Evolutionary conservation across 345 rosid genomes (phyloP), one percentile per base, ranked within the genome.

Genomic region (Syzygium grande): DNA sequence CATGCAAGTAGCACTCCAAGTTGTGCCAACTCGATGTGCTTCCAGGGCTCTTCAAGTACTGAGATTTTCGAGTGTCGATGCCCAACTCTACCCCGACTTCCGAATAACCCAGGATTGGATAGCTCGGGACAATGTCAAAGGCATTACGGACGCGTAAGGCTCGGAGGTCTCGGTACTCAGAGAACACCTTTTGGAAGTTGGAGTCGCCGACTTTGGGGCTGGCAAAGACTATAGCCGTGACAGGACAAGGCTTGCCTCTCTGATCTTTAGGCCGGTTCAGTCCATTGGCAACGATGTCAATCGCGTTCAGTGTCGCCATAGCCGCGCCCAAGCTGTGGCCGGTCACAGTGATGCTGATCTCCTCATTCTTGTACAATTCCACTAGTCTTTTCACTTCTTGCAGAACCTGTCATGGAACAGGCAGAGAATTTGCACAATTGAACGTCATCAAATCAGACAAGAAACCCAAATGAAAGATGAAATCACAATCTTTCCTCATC

Each of bases 291-390:
- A 93, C 94, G 7, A 96, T 90, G 91, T 96, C 96, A 3, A 92
- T 21, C 7, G 97, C 96, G 53, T 90, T 94, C 22, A 95, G 88
- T 0, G 98, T 94, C 13, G 95, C 96, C 0, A 94, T 84, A 1
- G 94, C 96, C 5, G 96, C 95, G 3, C 97, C 97, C 87, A 94
- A 88, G 88, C 97, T 93, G 92, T 96, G 97, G 8, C 98, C 97
- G 2, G 94, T 91, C 41, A 94, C 46, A 2, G 93, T 94, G 87
- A 95, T 93, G 87, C 98, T 95, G n/a, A 94, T 91, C 52, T 95
- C 97, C 89, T 96, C 97, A 6, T 91, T 91, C 84, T 92, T 92
- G 90, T 88, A 95, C 86, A 86, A 84, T 38, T 94, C 94, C 84
- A 95, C 91, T 43, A 94, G 88, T 89, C 94, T 93, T 87, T 85